Conservation (phyloP, 371 early-diverging fungal species). For the Mucor sp. region DNA sequence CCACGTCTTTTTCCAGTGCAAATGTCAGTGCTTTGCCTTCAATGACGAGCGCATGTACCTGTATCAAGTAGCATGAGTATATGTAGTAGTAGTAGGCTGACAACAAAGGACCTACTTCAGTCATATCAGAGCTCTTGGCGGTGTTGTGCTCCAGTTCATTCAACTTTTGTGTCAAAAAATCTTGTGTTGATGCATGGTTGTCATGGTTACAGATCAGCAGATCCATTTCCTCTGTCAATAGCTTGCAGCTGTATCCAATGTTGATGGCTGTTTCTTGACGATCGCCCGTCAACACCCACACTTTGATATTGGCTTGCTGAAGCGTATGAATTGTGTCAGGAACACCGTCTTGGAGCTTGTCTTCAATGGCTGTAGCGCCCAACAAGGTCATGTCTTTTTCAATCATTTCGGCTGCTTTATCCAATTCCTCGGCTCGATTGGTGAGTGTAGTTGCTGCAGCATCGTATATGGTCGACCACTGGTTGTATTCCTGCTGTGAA, state of each 20-base stretch:
- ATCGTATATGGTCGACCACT: constrained; percentile 81
- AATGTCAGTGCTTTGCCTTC: constrained; percentile 69
- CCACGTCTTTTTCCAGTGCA: constrained; percentile 68
- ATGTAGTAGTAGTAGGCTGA: neutral
- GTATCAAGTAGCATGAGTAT: neutral
- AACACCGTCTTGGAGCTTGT: constrained; percentile 97
- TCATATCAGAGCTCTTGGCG: neutral
- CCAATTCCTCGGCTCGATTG: constrained; percentile 87
- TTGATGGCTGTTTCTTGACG: constrained; percentile 93
- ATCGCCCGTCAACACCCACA: constrained; percentile 98
- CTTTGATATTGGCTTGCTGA: constrained; percentile 90
- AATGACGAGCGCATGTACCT: constrained; percentile 68
- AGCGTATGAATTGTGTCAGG: constrained; percentile 95
- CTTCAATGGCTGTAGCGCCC: constrained; percentile 99
- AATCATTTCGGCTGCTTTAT: constrained; percentile 91
- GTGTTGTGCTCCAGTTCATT: constrained; percentile 3
- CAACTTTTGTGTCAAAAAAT: constrained; percentile 69
- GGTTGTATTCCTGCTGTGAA: constrained; percentile 79
- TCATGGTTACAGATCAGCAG: constrained; percentile 78
- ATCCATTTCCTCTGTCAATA: constrained; percentile 83
- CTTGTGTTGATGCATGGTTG: constrained; percentile 67
- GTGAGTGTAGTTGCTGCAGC: constrained; percentile 88
- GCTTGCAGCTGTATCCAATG: constrained; percentile 89
- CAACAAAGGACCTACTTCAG: neutral
- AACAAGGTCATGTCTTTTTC: constrained; percentile 87